phyloP scores from a whole-genome alignment of 202 grass and related monocot genomes.

The Eragrostis tef region DNA sequence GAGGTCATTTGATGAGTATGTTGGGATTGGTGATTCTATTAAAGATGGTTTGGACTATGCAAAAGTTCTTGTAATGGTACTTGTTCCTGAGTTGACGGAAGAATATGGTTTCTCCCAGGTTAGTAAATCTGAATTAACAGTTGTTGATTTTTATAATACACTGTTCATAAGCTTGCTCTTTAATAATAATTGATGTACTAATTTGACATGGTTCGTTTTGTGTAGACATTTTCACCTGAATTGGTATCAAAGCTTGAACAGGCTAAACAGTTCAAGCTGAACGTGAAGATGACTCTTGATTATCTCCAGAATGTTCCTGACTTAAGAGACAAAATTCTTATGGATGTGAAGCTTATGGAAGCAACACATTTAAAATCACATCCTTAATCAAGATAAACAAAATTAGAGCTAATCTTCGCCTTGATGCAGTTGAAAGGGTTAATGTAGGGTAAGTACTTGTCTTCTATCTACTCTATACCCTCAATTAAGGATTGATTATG shows the following conservation, averaged over 20 bases:
- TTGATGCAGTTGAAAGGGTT: background rate
- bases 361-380: background rate
- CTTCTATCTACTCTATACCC: background rate
- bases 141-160: background rate
- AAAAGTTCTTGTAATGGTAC: background rate
- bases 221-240: background rate
- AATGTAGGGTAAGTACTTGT: background rate
- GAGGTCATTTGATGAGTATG: slow-evolving; percentile 12
- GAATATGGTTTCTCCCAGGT: background rate
- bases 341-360: slow-evolving; percentile 18
- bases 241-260: background rate
- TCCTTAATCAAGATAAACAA: no score
- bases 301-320: background rate
- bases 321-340: background rate
- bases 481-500: background rate
- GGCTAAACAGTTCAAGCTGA: background rate
- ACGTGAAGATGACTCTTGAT: background rate
- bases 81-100: background rate
- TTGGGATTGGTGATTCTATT: background rate
- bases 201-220: background rate
- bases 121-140: background rate
- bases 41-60: background rate
- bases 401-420: no score
- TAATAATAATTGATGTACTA: background rate
- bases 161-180: background rate